These are phyloP conservation scores for Phytophthora nicotianae DNA, from an alignment of 352 stramenopile species.

Conservation along the genomic window DNA sequence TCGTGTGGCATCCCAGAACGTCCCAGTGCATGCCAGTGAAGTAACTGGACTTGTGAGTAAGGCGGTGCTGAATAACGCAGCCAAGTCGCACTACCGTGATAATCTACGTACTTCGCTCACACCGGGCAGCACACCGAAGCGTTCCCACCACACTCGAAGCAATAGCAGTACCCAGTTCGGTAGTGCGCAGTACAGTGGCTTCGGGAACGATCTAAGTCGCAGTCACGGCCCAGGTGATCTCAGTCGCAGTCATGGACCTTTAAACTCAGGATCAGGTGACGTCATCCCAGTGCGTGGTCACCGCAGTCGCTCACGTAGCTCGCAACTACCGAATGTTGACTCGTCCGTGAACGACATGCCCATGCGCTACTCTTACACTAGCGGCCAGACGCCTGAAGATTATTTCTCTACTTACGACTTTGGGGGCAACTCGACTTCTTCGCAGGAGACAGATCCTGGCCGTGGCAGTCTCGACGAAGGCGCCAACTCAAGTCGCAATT, in stretches of 20 bases:
- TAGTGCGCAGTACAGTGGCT: constrained; percentile 32
- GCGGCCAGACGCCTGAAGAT: constrained; percentile 61
- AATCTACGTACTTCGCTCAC: constrained; percentile 62
- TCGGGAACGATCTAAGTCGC: constrained; percentile 34
- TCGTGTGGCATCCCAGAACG: constrained; percentile 75
- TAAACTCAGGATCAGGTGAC: constrained; percentile 32
- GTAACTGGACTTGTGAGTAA: constrained; percentile 79
- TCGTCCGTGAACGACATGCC: constrained; percentile 40
- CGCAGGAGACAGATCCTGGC: constrained; percentile 51
- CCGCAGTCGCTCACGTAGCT: constrained; percentile 60
- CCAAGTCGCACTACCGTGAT: constrained; percentile 83
- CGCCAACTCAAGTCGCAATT: constrained; percentile 29
- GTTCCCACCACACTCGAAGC: constrained; percentile 38
- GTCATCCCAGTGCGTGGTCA: constrained; percentile 48
- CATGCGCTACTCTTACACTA: constrained; percentile 70
- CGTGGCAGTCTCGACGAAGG: constrained; percentile 28
- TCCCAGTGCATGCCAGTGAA: constrained; percentile 62
- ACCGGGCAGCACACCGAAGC: constrained; percentile 56
- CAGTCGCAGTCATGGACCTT: constrained; percentile 34
- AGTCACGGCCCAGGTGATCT: constrained; percentile 36
- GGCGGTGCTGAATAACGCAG: constrained; percentile 71
- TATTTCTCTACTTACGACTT: constrained; percentile 53
- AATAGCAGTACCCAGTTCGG: constrained; percentile 39
- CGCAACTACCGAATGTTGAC: constrained; percentile 47
- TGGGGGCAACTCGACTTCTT: constrained; percentile 55